Percentiles rank a stretch among this genome's conserved stretches.
Conservation (phyloP, 2,329 filamentous ascomycete species). For the Apiospora marii region DNA sequence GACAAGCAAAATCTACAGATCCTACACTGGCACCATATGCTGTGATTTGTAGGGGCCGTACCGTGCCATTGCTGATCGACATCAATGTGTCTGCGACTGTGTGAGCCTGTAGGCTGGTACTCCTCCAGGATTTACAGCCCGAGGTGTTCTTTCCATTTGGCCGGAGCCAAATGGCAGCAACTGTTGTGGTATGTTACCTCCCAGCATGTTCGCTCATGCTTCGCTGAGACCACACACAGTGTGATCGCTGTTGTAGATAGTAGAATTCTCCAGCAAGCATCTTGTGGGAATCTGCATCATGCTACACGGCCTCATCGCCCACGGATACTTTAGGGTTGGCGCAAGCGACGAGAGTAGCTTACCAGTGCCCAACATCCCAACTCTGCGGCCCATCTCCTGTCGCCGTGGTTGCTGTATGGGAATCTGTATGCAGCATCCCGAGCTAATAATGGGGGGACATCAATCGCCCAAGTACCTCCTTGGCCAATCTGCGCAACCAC, state of each 20-base stretch:
- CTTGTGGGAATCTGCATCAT: background rate
- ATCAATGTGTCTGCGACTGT: background rate
- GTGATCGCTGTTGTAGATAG: background rate
- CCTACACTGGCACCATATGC: background rate
- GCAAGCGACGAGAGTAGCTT: background rate
- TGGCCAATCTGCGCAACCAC: background rate
- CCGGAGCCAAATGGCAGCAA: background rate
- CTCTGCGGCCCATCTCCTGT: background rate
- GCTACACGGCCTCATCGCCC: slow-evolving; percentile 4
- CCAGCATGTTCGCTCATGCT: background rate
- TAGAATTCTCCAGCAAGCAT: background rate
- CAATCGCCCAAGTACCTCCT: background rate
- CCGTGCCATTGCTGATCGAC: background rate
- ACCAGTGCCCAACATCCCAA: background rate
- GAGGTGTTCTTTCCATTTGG: background rate
- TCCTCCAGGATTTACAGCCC: background rate
- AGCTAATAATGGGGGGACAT: background rate
- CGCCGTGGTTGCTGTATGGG: background rate
- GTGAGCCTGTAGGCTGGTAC: background rate
- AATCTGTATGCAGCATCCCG: background rate
- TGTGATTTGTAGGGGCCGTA: background rate
- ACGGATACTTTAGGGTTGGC: background rate
- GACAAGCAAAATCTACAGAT: background rate
- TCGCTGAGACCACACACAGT: background rate
- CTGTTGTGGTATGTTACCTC: background rate